Evolutionary conservation across 345 rosid genomes (phyloP).

Genomic region (Arabidopsis arenosa): DNA sequence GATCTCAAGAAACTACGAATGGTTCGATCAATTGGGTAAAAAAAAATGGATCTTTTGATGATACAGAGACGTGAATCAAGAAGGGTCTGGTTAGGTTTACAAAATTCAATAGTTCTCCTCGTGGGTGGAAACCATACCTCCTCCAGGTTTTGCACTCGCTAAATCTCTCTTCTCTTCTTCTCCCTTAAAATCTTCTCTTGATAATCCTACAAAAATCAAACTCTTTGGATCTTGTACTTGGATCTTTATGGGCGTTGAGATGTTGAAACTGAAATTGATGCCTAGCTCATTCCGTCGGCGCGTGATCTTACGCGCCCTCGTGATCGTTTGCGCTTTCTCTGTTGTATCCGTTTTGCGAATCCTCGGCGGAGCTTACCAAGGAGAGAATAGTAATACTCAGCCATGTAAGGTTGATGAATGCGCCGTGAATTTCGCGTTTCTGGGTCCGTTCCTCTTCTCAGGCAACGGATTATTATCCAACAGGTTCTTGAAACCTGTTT

Average conservation of each 20-base stretch:
- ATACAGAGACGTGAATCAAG: slow-evolving; percentile 54
- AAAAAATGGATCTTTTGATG: slow-evolving; percentile 51
- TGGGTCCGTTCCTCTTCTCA: slow-evolving; percentile 41
- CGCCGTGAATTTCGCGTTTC: slow-evolving; percentile 47
- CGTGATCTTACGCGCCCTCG: slow-evolving; percentile 63
- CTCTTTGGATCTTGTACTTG: slow-evolving; percentile 22
- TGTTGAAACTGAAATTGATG: slow-evolving; percentile 51
- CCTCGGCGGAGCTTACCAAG: slow-evolving; percentile 49
- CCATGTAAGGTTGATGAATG: slow-evolving; percentile 49
- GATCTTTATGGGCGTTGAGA: slow-evolving; percentile 56
- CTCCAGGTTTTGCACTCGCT: slow-evolving; percentile 98
- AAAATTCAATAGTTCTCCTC: slow-evolving; percentile 81
- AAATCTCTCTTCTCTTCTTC: slow-evolving; percentile 23
- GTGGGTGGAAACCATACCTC: slow-evolving; percentile 99
- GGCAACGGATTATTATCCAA: slow-evolving; percentile 42
- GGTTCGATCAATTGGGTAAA: slow-evolving; percentile 36
- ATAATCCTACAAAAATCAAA: background rate
- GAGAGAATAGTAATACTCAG: slow-evolving; percentile 38
- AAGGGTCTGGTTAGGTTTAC: slow-evolving; percentile 73
- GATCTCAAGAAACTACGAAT: slow-evolving; percentile 23
- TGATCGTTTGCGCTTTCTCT: slow-evolving; percentile 59
- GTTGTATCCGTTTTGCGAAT: slow-evolving; percentile 60
- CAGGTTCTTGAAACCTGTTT: slow-evolving; percentile 54
- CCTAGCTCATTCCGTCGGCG: slow-evolving; percentile 63
- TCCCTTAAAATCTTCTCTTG: slow-evolving; percentile 41